phyloP scores from a whole-genome alignment of 1,139 yeast species.

The Candida albicans region DNA sequence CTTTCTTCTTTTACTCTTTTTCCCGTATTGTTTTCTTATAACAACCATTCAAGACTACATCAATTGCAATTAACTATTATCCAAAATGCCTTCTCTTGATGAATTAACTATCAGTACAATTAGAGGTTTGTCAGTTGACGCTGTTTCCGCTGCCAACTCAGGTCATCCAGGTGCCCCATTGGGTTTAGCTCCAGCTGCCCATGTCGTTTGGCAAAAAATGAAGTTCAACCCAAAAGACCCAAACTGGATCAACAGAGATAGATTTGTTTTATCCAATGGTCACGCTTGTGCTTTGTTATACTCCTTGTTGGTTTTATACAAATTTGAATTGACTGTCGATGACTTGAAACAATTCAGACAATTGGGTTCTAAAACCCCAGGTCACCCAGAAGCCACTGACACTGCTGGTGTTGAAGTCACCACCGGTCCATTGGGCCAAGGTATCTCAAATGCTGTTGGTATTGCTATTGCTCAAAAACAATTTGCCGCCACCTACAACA shows the following conservation, averaged over 20 bases:
- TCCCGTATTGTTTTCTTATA: background rate
- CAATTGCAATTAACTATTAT: background rate
- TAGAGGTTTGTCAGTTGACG: constrained; percentile 88
- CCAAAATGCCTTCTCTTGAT: constrained; percentile 49
- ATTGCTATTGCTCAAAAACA: constrained; percentile 93
- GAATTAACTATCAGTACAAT: constrained; percentile 81
- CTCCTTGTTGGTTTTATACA: constrained; percentile 81
- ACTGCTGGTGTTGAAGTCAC: constrained; percentile 95
- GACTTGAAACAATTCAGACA: constrained; percentile 93
- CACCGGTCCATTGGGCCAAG: constrained; percentile 99
- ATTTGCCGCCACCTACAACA: constrained; percentile 91
- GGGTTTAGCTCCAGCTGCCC: constrained; percentile 83
- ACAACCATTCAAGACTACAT: background rate
- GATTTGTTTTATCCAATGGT: constrained; percentile 95
- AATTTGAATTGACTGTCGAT: constrained; percentile 77
- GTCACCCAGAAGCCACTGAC: constrained; percentile 85
- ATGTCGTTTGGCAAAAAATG: constrained; percentile 77
- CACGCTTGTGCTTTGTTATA: constrained; percentile 94
- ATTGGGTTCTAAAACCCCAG: constrained; percentile 88
- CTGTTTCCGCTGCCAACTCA: constrained; percentile 85
- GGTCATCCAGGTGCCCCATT: constrained; percentile 99
- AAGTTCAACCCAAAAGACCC: constrained; percentile 90
- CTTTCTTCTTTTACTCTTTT: background rate
- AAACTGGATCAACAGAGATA: constrained; percentile 90
- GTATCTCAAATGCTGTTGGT: constrained; percentile 96